Conservation (phyloP, 805 yeast genomes). For the Yamadazyma scolyti region DNA sequence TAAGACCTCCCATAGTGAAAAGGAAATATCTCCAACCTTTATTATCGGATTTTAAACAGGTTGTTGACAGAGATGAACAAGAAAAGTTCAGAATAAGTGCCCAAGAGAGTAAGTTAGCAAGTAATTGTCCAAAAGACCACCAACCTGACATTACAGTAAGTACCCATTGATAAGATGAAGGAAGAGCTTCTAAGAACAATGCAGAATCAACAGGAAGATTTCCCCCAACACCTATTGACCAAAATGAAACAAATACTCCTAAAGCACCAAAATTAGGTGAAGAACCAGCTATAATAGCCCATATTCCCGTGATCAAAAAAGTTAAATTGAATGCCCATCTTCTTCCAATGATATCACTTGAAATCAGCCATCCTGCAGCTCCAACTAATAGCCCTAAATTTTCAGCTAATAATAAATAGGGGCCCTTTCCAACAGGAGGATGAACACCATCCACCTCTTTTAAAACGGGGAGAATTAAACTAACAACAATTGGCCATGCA, state of each 20-base stretch:
- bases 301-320: slow-evolving; percentile 22
- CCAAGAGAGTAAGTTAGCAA: slow-evolving; percentile 52
- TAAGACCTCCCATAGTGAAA: slow-evolving; percentile 51
- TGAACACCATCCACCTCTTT: slow-evolving; percentile 35
- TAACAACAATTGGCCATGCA: slow-evolving; percentile 37
- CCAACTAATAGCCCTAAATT: slow-evolving; percentile 36
- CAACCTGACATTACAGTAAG: slow-evolving; percentile 42
- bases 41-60: slow-evolving; percentile 46
- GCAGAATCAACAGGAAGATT: slow-evolving; percentile 31
- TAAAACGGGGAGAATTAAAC: slow-evolving; percentile 27
- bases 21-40: slow-evolving; percentile 63
- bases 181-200: slow-evolving; percentile 25
- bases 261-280: slow-evolving; percentile 26
- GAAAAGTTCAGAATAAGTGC: slow-evolving; percentile 50
- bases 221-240: slow-evolving; percentile 32
- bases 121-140: slow-evolving; percentile 65
- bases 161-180: slow-evolving; percentile 21
- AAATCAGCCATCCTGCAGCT: slow-evolving; percentile 26
- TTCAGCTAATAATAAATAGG: slow-evolving; percentile 40
- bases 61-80: slow-evolving; percentile 28
- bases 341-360: slow-evolving; percentile 28
- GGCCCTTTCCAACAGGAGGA: slow-evolving; percentile 27
- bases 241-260: slow-evolving; percentile 21
- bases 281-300: slow-evolving; percentile 26
- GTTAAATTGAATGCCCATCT: slow-evolving; percentile 28